Evolutionary conservation across 2,329 filamentous ascomycete genomes (phyloP).

Genomic region (Botrytis fabae): DNA sequence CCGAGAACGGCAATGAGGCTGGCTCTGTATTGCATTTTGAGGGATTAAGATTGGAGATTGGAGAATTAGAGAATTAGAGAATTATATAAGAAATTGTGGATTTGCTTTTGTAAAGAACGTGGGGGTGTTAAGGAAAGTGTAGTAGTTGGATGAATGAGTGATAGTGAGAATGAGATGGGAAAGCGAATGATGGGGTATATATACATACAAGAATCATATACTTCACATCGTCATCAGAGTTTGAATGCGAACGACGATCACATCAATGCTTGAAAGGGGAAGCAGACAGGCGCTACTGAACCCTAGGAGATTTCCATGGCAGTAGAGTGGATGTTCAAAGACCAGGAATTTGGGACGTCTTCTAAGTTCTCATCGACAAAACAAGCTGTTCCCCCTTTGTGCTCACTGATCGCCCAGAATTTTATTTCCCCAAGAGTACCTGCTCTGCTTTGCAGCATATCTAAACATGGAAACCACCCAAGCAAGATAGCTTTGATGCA

Average conservation of each 20-base stretch:
- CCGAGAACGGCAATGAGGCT: conserved; percentile 7
- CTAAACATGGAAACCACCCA: not conserved
- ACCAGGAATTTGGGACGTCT: not conserved
- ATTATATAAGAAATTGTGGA: not conserved
- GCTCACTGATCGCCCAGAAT: not conserved
- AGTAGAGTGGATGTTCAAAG: not conserved
- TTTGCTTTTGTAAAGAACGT: not conserved
- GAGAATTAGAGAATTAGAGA: not conserved
- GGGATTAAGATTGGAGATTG: not conserved
- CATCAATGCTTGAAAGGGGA: not conserved
- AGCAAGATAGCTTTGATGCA: not conserved
- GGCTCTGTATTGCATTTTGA: conserved; percentile 6
- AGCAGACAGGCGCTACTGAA: not conserved
- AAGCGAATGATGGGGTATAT: not conserved
- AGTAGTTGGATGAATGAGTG: not conserved
- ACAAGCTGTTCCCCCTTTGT: not conserved
- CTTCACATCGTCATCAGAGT: not conserved
- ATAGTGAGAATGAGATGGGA: not conserved
- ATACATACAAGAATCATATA: not conserved
- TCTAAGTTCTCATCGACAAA: not conserved
- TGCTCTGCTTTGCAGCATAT: not conserved
- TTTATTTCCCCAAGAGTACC: not conserved
- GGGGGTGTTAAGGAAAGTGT: conserved; percentile 2
- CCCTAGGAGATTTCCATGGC: not conserved
- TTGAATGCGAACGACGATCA: not conserved